Percentiles rank a stretch among this genome's conserved stretches.
These are phyloP conservation scores for Aspergillus sclerotiicarbonarius DNA, from an alignment of 495 filamentous ascomycete genomes.

Conservation along the genomic window DNA sequence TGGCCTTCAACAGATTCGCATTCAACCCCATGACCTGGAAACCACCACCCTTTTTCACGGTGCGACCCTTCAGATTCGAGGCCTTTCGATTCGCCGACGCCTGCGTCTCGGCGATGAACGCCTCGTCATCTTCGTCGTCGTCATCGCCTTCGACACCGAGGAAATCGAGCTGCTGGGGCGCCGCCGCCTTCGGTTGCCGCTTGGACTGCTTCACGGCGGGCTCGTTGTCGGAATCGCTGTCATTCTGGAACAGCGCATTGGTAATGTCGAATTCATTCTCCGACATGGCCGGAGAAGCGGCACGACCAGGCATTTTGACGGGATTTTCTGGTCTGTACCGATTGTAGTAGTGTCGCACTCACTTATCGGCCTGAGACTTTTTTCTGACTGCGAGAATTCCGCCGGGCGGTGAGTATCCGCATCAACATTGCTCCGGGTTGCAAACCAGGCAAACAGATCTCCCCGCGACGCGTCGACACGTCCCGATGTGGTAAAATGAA, in stretches of 20 bases:
- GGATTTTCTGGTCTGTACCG: not conserved
- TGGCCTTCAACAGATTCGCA: conserved; percentile 77
- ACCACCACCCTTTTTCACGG: conserved; percentile 89
- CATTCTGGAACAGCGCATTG: conserved; percentile 66
- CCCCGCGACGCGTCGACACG: conserved; percentile 47
- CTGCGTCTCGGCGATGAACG: conserved; percentile 83
- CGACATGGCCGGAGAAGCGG: conserved; percentile 76
- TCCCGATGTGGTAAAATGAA: conserved; percentile 47
- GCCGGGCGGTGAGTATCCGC: conserved; percentile 36
- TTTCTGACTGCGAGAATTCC: conserved; percentile 19
- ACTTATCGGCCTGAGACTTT: conserved; percentile 19
- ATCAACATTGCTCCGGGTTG: conserved; percentile 27
- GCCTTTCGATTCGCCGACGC: conserved; percentile 82
- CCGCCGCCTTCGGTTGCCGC: conserved; percentile 33
- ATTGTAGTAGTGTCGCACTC: not conserved
- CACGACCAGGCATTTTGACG: conserved; percentile 55
- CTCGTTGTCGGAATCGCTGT: conserved; percentile 50
- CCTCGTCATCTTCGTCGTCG: conserved; percentile 71
- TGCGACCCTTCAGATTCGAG: conserved; percentile 76
- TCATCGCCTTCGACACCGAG: conserved; percentile 39
- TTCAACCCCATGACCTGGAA: conserved; percentile 97
- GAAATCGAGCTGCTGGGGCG: conserved; percentile 45
- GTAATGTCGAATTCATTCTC: conserved; percentile 93
- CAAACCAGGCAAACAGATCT: conserved; percentile 36
- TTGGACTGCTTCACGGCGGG: conserved; percentile 23